phyloP scores from a whole-genome alignment of 345 rosid species.

The Arabis alpina region DNA sequence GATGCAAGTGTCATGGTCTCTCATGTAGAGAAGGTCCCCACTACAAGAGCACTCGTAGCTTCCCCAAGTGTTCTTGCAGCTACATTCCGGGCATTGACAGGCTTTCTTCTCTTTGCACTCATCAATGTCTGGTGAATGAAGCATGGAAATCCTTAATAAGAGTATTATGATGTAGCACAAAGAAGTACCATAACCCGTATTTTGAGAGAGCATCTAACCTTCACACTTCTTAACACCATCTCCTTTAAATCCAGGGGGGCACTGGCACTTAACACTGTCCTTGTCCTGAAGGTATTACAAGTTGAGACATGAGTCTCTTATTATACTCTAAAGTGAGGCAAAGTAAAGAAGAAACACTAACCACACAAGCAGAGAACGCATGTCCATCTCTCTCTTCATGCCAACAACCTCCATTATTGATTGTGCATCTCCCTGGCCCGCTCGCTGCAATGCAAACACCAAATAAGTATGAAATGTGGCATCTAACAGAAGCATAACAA shows the following conservation, averaged over 20 bases:
- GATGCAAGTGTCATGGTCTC: conserved; percentile 96
- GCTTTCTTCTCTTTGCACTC: conserved; percentile 96
- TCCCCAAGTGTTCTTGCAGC: conserved; percentile 95
- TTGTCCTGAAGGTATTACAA: conserved; percentile 56
- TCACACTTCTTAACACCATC: conserved; percentile 81
- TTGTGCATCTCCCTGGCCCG: conserved; percentile 69
- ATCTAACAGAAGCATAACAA: conserved; percentile 6
- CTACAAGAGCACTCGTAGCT: conserved; percentile 90
- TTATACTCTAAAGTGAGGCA: background rate
- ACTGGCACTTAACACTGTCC: conserved; percentile 73
- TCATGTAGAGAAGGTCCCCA: conserved; percentile 83
- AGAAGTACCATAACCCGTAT: background rate
- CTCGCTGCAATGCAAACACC: conserved; percentile 50
- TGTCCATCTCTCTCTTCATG: conserved; percentile 60
- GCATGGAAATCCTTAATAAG: background rate
- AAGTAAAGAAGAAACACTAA: conserved; percentile 42
- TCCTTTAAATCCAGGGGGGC: conserved; percentile 92
- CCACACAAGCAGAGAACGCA: conserved; percentile 74
- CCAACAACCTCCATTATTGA: conserved; percentile 82
- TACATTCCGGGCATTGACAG: conserved; percentile 95
- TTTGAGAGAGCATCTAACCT: conserved; percentile 52
- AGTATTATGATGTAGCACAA: conserved; percentile 8
- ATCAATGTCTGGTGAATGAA: conserved; percentile 63
- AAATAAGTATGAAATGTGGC: background rate
- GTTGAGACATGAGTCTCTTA: conserved; percentile 30